phyloP scores from a whole-genome alignment of 306 rosid species.

The Citrullus amarus region DNA sequence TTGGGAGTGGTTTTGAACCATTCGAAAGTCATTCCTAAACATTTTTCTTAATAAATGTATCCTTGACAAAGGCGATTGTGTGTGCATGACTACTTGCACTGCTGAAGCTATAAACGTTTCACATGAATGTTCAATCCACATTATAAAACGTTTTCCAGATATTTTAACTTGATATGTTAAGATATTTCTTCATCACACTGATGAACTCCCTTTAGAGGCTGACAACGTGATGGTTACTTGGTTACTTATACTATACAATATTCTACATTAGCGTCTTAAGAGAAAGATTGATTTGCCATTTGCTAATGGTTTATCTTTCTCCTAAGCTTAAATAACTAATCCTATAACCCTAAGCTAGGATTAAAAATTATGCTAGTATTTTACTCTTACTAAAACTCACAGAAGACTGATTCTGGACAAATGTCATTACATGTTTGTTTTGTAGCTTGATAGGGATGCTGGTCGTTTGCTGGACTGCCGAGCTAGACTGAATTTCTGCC shows the following conservation, averaged over 20 bases:
- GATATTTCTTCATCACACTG: not conserved
- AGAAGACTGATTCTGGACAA: conserved; percentile 8
- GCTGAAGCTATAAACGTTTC: not conserved
- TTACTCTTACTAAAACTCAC: not conserved
- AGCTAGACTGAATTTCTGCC: conserved; percentile 74
- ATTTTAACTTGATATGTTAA: not conserved
- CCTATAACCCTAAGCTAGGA: not conserved
- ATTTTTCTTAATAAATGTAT: not conserved
- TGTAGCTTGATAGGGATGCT: conserved; percentile 83
- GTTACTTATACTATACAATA: not conserved
- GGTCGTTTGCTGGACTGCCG: conserved; percentile 80
- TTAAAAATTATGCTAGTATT: not conserved
- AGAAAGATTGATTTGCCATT: not conserved
- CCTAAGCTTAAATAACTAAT: not conserved
- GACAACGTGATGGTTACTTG: not conserved
- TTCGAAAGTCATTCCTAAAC: not conserved
- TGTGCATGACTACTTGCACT: not conserved
- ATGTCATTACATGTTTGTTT: conserved; percentile 6
- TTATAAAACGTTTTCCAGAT: not conserved
- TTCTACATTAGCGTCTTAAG: not conserved
- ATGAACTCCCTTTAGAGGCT: not conserved
- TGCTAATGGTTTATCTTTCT: not conserved
- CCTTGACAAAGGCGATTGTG: not conserved
- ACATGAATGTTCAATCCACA: not conserved
- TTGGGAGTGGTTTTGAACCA: not conserved